These are phyloP conservation scores for Mrakia gelida DNA, from an alignment of 768 basidiomycete species.

Conservation along the genomic window DNA sequence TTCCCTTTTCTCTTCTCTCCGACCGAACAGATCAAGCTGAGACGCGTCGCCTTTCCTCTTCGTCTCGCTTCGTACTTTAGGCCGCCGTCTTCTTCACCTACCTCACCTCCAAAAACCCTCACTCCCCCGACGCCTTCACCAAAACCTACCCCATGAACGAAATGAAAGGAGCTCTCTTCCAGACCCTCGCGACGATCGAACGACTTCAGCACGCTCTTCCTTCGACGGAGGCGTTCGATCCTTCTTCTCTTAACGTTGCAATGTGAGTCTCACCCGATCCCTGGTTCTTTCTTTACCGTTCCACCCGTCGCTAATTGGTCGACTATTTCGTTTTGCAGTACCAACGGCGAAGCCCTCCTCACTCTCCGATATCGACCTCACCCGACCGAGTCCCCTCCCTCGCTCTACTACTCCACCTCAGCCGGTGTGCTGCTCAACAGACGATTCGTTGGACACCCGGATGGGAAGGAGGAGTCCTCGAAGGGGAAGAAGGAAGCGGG, in stretches of 20 bases:
- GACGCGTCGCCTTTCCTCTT: background rate
- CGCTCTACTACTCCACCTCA: conserved; percentile 10
- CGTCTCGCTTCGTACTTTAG: background rate
- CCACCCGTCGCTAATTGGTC: too few relatives aligned
- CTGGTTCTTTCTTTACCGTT: too few relatives aligned
- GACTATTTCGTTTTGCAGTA: conserved; percentile 3
- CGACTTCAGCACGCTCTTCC: background rate
- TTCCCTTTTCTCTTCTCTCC: background rate
- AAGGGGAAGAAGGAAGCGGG: background rate
- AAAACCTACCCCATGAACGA: background rate
- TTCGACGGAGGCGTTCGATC: background rate
- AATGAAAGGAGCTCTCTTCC: background rate
- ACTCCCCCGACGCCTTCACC: background rate
- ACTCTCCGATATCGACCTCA: conserved; percentile 6
- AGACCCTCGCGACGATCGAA: conserved; percentile 16
- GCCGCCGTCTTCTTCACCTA: conserved; percentile 22
- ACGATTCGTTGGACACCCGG: conserved; percentile 34
- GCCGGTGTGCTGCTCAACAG: conserved; percentile 32
- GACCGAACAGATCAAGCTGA: background rate
- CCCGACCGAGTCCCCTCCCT: background rate
- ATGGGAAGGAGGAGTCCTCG: background rate
- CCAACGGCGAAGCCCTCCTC: conserved; percentile 4
- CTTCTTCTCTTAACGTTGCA: conserved; percentile 3
- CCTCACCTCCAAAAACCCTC: background rate
- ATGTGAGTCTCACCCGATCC: conserved; percentile 8